Evolutionary conservation across 2,329 filamentous ascomycete species (phyloP), one percentile per base, ranked within the genome.

Genomic region (Calonectria hongkongensis): DNA sequence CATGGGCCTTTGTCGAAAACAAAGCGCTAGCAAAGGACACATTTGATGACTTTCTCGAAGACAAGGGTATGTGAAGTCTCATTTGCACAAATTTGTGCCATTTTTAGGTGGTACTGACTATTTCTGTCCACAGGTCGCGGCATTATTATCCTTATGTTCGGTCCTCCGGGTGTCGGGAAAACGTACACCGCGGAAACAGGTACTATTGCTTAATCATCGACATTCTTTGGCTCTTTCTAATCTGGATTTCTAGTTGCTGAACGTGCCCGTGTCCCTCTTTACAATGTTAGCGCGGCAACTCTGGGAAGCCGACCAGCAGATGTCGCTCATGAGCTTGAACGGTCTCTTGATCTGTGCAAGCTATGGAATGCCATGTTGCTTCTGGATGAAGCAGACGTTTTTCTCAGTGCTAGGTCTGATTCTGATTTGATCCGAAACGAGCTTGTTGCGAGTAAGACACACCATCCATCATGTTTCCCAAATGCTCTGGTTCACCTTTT

Each of bases 161-260:
- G 79, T 7, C 79, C 75, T 2, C 79, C 79, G 1, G 79, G 80
- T 4, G 79, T 81, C 13, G 80, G 79, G 1, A 82, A 82, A 45
- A 81, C 79, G 0, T 75, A 75, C 2, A 81, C 79, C 2, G 79
- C 79, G 18, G 79, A 70, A 58, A 39, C 60, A 56, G 62, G 79
- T 79, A 48, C 12, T 27, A 9, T 48, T 33, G 1, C 7, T 27
- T 4, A 25, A 18, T 18, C 43, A 10, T 43, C 21, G 6, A 16
- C 2, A 16, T 21, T 6, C 27, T 13, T 15, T 21, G 16, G 27
- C 28, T 10, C 21, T 25, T 1, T 21, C n/a, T 60, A 5, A 60
- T n/a, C 9, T 25, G 45, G 27, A 2, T 25, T 21, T 16, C 16
- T 15, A 68, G 64, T 75, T 7, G 73, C 75, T 0, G 74, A 73